Evolutionary conservation across 2,329 filamentous ascomycete species (phyloP).

Genomic region (Neofusicoccum sp.): DNA sequence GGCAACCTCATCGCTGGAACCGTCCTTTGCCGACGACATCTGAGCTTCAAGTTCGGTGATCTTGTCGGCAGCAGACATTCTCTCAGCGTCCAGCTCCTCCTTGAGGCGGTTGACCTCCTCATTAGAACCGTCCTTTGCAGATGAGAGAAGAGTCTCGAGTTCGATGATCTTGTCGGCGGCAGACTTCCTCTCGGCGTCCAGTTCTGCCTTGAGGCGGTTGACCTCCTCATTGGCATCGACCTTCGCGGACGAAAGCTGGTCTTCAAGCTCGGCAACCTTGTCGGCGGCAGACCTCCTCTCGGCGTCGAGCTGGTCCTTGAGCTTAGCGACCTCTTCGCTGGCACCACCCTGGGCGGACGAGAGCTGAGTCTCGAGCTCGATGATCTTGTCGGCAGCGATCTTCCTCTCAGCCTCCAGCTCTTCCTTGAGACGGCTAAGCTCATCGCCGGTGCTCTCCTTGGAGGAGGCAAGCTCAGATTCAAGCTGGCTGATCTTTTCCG

Average conservation of each 20-base stretch:
- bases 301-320: slow-evolving; percentile 9
- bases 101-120: slow-evolving; percentile 10
- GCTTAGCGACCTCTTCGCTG: neutral
- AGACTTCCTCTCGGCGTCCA: slow-evolving; percentile 7
- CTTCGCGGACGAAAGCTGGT: slow-evolving; percentile 6
- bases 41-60: slow-evolving; percentile 15
- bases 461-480: slow-evolving; percentile 14
- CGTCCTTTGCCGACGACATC: neutral
- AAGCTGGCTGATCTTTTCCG: slow-evolving; percentile 19
- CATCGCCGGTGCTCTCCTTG: slow-evolving; percentile 4
- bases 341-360: neutral
- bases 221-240: neutral
- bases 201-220: slow-evolving; percentile 7
- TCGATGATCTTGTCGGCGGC: slow-evolving; percentile 16
- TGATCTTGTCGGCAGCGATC: slow-evolving; percentile 10
- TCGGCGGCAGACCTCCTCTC: slow-evolving; percentile 11
- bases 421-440: slow-evolving; percentile 1
- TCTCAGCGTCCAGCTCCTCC: slow-evolving; percentile 12
- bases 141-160: slow-evolving; percentile 2
- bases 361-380: slow-evolving; percentile 7
- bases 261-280: slow-evolving; percentile 17
- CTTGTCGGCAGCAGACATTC: slow-evolving; percentile 9
- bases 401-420: slow-evolving; percentile 16
- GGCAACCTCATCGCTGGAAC: slow-evolving; percentile 2
- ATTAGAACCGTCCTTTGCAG: neutral